Evolutionary conservation across 345 rosid species (phyloP), one percentile per base, ranked within the genome.

Genomic region (Dimocarpus longan): DNA sequence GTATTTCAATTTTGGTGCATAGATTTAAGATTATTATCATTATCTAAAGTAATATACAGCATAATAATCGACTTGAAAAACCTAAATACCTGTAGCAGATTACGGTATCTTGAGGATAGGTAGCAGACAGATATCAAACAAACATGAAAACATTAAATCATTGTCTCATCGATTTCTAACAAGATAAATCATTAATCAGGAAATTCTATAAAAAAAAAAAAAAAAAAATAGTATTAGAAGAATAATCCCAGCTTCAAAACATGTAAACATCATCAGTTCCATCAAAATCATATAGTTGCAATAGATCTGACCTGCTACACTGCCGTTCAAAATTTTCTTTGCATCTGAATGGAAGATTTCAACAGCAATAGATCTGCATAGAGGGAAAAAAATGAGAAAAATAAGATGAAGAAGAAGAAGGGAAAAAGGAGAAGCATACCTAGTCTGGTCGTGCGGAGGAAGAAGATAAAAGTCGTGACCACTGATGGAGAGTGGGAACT

Each of bases 51-150:
- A 43, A 11, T 24, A 54, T 54, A 50, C 56, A 42, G 12, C 43
- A 46, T 65, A 18, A 73, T 57, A 18, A 73, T 57, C 63, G n/a
- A 57, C 63, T 57, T 56, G 54, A 59, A 37, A 57, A 59, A 6
- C 46, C 65, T 56, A 72, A 56, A 19, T 26, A 10, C 12, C 13
- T 11, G 59, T 8, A 54, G 10, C 8, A 16, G 10, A 60, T 6
- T 60, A n/a, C 16, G 6, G 32, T 16, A 32, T 54, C 59, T 54
- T 54, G 18, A 16, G 59, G 59, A 6, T 54, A 54, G 4, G 37
- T 5, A 54, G n/a, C 56, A 13, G 11, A 8, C 6, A 54, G 18
- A 54, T 54, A 54, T 54, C n/a, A 54, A 54, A 54, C 59, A 15
- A 16, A 52, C 19, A 65, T 32, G n/a, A 65, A 73, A 59, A 59